phyloP scores from a whole-genome alignment of 2,329 filamentous ascomycete genomes.

The Calonectria fujianensis region DNA sequence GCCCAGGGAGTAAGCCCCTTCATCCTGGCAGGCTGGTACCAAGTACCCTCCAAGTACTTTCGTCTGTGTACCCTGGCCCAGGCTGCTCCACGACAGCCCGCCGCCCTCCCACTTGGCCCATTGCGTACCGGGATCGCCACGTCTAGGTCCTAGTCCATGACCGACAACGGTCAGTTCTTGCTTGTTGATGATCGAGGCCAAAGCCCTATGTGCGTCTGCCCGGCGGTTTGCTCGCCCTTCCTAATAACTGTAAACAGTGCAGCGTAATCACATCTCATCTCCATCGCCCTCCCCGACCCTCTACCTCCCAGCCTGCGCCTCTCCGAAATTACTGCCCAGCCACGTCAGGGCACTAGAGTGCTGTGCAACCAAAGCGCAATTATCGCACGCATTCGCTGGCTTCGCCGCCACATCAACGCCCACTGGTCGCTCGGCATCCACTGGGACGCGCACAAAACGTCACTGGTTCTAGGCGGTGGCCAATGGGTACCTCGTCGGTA shows the following conservation, averaged over 20 bases:
- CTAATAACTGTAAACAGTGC: neutral
- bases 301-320: constrained; percentile 25
- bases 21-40: constrained; percentile 27
- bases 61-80: constrained; percentile 16
- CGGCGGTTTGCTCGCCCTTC: neutral
- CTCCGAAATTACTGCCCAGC: constrained; percentile 50
- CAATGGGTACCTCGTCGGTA: constrained; percentile 51
- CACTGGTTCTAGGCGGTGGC: constrained; percentile 53
- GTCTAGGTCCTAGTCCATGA: constrained; percentile 12
- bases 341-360: constrained; percentile 44
- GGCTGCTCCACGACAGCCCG: constrained; percentile 24
- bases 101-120: constrained; percentile 22
- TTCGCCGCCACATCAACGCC: constrained; percentile 35
- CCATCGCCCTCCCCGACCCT: neutral
- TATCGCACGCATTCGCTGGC: constrained; percentile 38
- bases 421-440: constrained; percentile 27
- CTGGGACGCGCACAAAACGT: constrained; percentile 40
- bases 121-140: constrained; percentile 24
- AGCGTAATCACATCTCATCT: neutral
- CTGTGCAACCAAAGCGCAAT: constrained; percentile 1
- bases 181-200: neutral
- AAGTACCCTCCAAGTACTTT: constrained; percentile 35
- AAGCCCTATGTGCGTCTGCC: neutral
- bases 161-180: constrained; percentile 26
- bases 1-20: constrained; percentile 30